These are phyloP conservation scores for Hypoxylon sp. DNA, from an alignment of 2,329 filamentous ascomycete species.

Conservation along the genomic window DNA sequence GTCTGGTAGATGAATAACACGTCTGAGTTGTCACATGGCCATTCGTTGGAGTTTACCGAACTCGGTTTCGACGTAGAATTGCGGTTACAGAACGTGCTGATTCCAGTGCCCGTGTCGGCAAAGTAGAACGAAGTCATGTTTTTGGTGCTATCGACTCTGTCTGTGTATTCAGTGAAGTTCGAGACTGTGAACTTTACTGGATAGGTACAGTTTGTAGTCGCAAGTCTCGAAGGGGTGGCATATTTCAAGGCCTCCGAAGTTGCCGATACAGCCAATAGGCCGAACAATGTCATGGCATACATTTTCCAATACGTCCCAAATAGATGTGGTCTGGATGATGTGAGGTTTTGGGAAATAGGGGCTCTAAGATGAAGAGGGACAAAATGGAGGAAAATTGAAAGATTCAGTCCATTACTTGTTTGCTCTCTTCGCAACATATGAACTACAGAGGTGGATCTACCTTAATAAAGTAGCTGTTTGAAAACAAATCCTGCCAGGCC, in stretches of 20 bases:
- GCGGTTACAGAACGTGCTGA: constrained; percentile 47
- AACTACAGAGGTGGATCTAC: constrained; percentile 17
- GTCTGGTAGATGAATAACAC: constrained; percentile 52
- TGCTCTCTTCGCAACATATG: constrained; percentile 9
- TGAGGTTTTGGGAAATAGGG: background rate
- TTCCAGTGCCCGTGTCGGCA: constrained; percentile 47
- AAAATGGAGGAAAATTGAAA: background rate
- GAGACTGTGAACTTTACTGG: constrained; percentile 48
- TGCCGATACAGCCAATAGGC: constrained; percentile 44
- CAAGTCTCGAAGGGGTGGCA: constrained; percentile 43
- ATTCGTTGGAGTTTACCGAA: constrained; percentile 44
- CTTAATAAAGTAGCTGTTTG: constrained; percentile 19
- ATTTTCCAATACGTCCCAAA: constrained; percentile 36
- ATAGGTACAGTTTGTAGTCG: constrained; percentile 43
- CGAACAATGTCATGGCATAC: constrained; percentile 39
- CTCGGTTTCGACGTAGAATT: constrained; percentile 48
- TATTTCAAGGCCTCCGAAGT: constrained; percentile 48
- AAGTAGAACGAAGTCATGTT: constrained; percentile 48
- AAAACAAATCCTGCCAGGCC: constrained; percentile 14
- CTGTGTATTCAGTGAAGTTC: constrained; percentile 47
- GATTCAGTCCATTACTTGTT: constrained; percentile 1
- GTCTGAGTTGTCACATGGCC: constrained; percentile 46
- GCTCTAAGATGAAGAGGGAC: background rate
- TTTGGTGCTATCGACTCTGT: constrained; percentile 38
- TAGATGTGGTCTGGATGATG: constrained; percentile 1